These are phyloP conservation scores for Scutellaria baicalensis DNA, from an alignment of 257 asterid genomes.

Conservation along the genomic window DNA sequence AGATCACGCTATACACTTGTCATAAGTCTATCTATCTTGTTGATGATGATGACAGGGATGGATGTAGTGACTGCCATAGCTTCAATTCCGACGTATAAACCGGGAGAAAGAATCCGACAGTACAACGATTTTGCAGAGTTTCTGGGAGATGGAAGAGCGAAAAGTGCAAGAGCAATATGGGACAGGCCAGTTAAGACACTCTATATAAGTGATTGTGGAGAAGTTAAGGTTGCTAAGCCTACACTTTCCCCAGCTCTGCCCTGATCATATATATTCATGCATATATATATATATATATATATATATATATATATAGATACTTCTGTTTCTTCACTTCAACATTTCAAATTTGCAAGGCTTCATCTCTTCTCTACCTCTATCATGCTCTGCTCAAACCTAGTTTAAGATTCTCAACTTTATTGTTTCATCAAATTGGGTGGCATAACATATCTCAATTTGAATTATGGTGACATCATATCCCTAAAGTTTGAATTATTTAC, in stretches of 20 bases:
- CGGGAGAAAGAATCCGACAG: conserved; percentile 60
- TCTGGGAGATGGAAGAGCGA: conserved; percentile 87
- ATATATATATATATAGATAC: too few relatives aligned
- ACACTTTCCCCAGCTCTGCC: conserved; percentile 76
- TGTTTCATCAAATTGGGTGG: too few relatives aligned
- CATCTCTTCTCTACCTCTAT: not conserved
- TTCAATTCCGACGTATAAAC: conserved; percentile 67
- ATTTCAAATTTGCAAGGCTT: not conserved
- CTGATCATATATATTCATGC: conserved; percentile 7
- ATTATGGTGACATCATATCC: too few relatives aligned
- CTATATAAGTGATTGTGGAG: conserved; percentile 79
- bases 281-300: too few relatives aligned
- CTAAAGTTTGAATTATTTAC: too few relatives aligned
- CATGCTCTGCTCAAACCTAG: too few relatives aligned
- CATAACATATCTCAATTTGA: too few relatives aligned
- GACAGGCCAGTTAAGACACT: conserved; percentile 72
- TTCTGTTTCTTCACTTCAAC: not conserved
- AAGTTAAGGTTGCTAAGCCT: conserved; percentile 60
- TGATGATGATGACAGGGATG: conserved; percentile 40
- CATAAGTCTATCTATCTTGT: too few relatives aligned
- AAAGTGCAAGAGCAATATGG: conserved; percentile 80
- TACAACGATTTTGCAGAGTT: conserved; percentile 85
- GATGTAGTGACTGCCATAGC: conserved; percentile 74
- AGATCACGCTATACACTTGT: too few relatives aligned
- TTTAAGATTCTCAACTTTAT: too few relatives aligned